phyloP scores from a whole-genome alignment of 1,284 basidiomycete species.

The Trichosporon ovoides region DNA sequence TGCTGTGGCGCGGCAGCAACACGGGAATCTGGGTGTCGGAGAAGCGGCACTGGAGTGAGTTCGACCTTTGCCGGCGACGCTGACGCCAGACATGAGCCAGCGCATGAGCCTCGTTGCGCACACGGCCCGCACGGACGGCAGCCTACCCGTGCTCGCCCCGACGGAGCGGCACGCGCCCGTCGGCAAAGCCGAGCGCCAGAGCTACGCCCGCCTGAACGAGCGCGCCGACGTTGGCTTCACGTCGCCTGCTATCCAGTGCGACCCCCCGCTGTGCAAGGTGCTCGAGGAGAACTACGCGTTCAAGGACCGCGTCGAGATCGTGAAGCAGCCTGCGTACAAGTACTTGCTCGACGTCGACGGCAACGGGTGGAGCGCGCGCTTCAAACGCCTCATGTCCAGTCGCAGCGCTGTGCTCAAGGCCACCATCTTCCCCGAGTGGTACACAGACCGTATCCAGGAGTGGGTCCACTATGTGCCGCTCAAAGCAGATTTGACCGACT shows the following conservation, averaged over 20 bases:
- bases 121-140: constrained; percentile 45
- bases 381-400: constrained; percentile 47
- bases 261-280: constrained; percentile 49
- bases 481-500: constrained; percentile 52
- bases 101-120: constrained; percentile 47
- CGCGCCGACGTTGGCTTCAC: constrained; percentile 46
- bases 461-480: constrained; percentile 53
- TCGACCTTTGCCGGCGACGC: background rate
- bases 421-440: constrained; percentile 52
- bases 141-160: constrained; percentile 44
- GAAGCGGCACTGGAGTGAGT: constrained; percentile 52
- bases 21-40: constrained; percentile 58
- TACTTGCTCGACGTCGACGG: constrained; percentile 43
- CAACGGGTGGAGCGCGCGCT: constrained; percentile 49
- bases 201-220: constrained; percentile 49
- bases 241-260: constrained; percentile 51
- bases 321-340: constrained; percentile 51
- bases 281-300: constrained; percentile 54
- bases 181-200: constrained; percentile 45
- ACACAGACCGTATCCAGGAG: constrained; percentile 48
- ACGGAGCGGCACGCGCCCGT: constrained; percentile 41
- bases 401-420: constrained; percentile 50
- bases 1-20: constrained; percentile 63
- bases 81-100: constrained; percentile 50
- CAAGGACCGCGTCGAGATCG: constrained; percentile 49